Evolutionary conservation across 768 basidiomycete genomes (phyloP).

Genomic region (Suillus discolor): DNA sequence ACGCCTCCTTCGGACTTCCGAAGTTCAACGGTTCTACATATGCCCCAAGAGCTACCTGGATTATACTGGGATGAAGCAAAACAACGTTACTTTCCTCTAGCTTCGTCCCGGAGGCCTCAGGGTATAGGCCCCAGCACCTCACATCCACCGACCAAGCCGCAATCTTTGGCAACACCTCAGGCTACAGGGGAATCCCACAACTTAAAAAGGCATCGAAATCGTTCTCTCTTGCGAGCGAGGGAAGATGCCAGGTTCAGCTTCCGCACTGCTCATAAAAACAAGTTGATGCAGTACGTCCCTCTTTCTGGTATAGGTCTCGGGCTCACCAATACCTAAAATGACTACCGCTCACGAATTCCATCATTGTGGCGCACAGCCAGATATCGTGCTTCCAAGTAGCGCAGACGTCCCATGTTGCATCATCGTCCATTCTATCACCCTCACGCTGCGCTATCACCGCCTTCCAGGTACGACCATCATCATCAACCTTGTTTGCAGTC

Average conservation of each 20-base stretch:
- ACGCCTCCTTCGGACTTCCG: no score
- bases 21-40: slow-evolving; percentile 21
- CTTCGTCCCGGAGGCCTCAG: slow-evolving; percentile 31
- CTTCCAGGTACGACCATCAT: slow-evolving; percentile 44
- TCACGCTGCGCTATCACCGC: slow-evolving; percentile 42
- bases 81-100: slow-evolving; percentile 60
- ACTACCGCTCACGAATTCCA: background rate
- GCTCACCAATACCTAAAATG: background rate
- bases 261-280: slow-evolving; percentile 24
- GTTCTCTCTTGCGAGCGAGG: slow-evolving; percentile 1
- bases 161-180: background rate
- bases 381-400: slow-evolving; percentile 43
- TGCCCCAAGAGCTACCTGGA: slow-evolving; percentile 57
- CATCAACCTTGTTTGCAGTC: background rate
- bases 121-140: background rate
- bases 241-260: slow-evolving; percentile 2
- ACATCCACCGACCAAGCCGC: slow-evolving; percentile 9
- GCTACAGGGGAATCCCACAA: background rate
- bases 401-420: slow-evolving; percentile 35
- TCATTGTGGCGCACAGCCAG: slow-evolving; percentile 33
- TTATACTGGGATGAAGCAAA: slow-evolving; percentile 54
- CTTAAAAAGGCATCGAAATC: background rate
- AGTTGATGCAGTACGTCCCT: slow-evolving; percentile 28
- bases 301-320: background rate
- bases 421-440: slow-evolving; percentile 33